A percentile compares a stretch with the other conserved stretches of the same genome.
phyloP scores from a whole-genome alignment of 2,329 filamentous ascomycete genomes.

The Penicillium sp. region DNA sequence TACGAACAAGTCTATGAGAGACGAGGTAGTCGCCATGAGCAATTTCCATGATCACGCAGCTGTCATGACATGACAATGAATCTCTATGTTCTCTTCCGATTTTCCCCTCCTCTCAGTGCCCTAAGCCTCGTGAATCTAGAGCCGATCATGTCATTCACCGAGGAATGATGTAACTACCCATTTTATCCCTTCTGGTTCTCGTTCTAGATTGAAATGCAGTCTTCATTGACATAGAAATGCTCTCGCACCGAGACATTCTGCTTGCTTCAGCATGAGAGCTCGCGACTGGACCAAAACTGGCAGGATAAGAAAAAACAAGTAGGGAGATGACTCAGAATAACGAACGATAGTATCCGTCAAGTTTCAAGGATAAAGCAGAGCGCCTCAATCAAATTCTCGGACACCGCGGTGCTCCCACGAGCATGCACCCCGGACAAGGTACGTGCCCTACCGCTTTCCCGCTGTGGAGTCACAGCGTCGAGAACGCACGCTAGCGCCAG shows the following conservation, averaged over 20 bases:
- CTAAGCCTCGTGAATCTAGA: constrained; percentile 4
- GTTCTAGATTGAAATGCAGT: constrained; percentile 25
- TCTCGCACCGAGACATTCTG: neutral
- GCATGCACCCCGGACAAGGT: neutral
- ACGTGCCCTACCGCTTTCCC: neutral
- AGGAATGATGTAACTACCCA: constrained; percentile 3
- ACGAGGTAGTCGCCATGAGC: constrained; percentile 13
- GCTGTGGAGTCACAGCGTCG: constrained; percentile 1
- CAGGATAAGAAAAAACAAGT: neutral
- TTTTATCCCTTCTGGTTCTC: neutral
- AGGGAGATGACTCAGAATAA: neutral
- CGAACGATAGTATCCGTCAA: neutral
- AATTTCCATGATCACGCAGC: constrained; percentile 3
- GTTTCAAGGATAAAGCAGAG: neutral
- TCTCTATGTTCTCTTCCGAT: neutral
- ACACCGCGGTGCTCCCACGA: too few species aligned
- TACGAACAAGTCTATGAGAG: constrained; percentile 15
- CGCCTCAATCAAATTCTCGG: neutral
- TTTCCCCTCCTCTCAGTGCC: neutral
- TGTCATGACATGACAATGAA: constrained; percentile 11
- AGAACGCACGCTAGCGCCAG: neutral
- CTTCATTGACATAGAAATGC: constrained; percentile 16
- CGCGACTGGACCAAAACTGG: neutral
- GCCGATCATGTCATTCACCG: neutral
- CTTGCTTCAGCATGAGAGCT: neutral